Evolutionary conservation across 768 basidiomycete species (phyloP).

Genomic region (Dendrothele bispora): DNA sequence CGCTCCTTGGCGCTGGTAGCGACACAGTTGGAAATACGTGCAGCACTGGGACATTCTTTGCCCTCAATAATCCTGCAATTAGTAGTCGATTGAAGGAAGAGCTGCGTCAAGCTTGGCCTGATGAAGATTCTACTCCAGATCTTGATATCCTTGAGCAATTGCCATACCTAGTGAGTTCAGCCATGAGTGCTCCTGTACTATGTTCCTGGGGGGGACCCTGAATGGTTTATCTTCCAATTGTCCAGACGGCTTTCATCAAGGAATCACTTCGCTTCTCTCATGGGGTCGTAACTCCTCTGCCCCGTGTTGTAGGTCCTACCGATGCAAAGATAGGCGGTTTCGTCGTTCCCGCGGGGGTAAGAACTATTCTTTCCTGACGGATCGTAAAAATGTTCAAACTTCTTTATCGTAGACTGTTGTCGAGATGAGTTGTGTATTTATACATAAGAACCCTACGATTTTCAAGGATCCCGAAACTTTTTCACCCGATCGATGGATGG

Average conservation of each 20-base stretch:
- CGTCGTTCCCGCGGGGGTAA: conserved; percentile 37
- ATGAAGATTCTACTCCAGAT: conserved; percentile 22
- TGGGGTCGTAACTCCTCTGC: conserved; percentile 37
- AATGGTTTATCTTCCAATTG: too few species aligned
- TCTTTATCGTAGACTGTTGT: conserved; percentile 34
- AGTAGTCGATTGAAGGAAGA: conserved; percentile 29
- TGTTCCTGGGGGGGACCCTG: too few species aligned
- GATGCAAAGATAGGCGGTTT: conserved; percentile 33
- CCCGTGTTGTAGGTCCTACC: conserved; percentile 36
- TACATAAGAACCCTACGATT: conserved; percentile 38
- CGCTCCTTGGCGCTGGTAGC: conserved; percentile 37
- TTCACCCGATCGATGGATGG: conserved; percentile 43
- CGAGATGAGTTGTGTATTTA: conserved; percentile 36
- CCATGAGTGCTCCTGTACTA: too few species aligned
- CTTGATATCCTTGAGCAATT: conserved; percentile 35
- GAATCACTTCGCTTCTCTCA: conserved; percentile 43
- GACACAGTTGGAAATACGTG: conserved; percentile 39
- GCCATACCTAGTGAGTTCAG: conserved; percentile 44
- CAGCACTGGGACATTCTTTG: conserved; percentile 36
- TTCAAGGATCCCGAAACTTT: conserved; percentile 41
- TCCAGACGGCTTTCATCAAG: conserved; percentile 46
- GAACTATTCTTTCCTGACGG: conserved; percentile 8
- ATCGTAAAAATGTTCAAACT: conserved; percentile 8
- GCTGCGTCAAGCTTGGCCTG: conserved; percentile 35
- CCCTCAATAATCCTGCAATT: conserved; percentile 29